Percentiles rank a stretch among this genome's conserved stretches.
phyloP scores from a whole-genome alignment of 2,329 filamentous ascomycete genomes.

The Trichophyton schoenleinii region DNA sequence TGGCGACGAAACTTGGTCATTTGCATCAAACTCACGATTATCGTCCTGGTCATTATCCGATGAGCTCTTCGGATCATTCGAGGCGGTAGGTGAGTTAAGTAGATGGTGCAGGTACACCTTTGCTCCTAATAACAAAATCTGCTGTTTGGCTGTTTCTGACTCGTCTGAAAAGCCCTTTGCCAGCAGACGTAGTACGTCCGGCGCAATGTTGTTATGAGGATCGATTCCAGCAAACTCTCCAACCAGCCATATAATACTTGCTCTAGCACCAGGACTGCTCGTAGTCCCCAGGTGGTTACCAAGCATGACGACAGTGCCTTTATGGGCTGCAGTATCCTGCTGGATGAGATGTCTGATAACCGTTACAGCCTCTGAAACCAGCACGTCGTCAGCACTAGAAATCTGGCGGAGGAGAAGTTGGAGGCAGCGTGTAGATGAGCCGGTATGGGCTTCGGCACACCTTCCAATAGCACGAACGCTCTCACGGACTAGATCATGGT shows the following conservation, averaged over 20 bases:
- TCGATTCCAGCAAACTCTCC: conserved; percentile 80
- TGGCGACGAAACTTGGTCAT: conserved; percentile 15
- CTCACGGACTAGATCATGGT: conserved; percentile 70
- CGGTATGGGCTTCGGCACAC: conserved; percentile 67
- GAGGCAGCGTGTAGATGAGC: conserved; percentile 65
- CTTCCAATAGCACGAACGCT: conserved; percentile 86
- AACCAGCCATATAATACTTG: conserved; percentile 94
- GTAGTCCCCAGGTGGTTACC: conserved; percentile 86
- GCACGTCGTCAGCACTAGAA: conserved; percentile 69
- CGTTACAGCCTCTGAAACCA: conserved; percentile 86
- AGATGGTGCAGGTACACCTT: conserved; percentile 91
- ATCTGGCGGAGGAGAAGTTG: conserved; percentile 75
- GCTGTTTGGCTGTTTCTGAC: conserved; percentile 72
- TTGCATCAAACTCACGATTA: conserved; percentile 8
- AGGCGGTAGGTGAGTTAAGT: conserved; percentile 22
- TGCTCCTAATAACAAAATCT: conserved; percentile 85
- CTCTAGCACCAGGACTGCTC: conserved; percentile 74
- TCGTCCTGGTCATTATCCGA: conserved; percentile 3
- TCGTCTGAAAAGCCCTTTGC: conserved; percentile 75
- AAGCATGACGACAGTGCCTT: conserved; percentile 72
- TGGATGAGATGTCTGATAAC: conserved; percentile 94
- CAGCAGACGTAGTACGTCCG: conserved; percentile 80
- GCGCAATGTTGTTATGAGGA: conserved; percentile 75
- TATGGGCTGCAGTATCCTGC: conserved; percentile 67
- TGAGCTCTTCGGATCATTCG: neutral